Percentiles rank a stretch among this genome's conserved stretches.
Conservation (phyloP, 2,329 filamentous ascomycete species). For the Pseudopithomyces maydicus region DNA sequence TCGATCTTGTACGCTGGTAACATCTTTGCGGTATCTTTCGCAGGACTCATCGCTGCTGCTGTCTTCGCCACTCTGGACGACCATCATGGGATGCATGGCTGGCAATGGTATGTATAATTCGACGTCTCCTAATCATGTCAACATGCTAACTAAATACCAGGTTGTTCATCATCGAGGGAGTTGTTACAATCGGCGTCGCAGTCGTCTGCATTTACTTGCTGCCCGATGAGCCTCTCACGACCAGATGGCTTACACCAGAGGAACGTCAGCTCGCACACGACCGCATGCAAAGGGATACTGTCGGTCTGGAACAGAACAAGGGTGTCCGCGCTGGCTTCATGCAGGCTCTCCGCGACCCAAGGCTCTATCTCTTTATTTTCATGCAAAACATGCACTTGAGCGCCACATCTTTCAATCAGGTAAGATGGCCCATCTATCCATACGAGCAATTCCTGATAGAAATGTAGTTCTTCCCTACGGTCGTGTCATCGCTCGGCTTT, state of each 20-base stretch:
- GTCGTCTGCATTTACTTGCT: conserved; percentile 45
- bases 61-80: conserved; percentile 21
- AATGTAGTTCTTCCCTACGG: conserved; percentile 50
- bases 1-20: conserved; percentile 45
- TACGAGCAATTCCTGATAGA: too few relatives aligned
- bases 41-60: conserved; percentile 43
- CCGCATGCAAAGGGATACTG: conserved; percentile 52
- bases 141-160: not conserved
- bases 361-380: conserved; percentile 59
- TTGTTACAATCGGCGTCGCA: conserved; percentile 33
- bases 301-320: conserved; percentile 50
- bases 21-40: conserved; percentile 46
- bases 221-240: conserved; percentile 43
- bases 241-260: conserved; percentile 50
- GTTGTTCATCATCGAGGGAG: conserved; percentile 32
- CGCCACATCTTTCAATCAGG: conserved; percentile 55
- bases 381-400: conserved; percentile 63
- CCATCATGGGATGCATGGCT: conserved; percentile 22
- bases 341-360: conserved; percentile 56
- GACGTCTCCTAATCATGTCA: not conserved
- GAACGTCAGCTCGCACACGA: conserved; percentile 47
- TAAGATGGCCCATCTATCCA: too few relatives aligned
- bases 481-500: conserved; percentile 58
- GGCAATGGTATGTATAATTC: conserved; percentile 14
- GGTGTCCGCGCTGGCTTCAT: conserved; percentile 55